Evolutionary conservation across 2,329 filamentous ascomycete genomes (phyloP), one percentile per base, ranked within the genome.

Genomic region (Aspergillus luchuensis): DNA sequence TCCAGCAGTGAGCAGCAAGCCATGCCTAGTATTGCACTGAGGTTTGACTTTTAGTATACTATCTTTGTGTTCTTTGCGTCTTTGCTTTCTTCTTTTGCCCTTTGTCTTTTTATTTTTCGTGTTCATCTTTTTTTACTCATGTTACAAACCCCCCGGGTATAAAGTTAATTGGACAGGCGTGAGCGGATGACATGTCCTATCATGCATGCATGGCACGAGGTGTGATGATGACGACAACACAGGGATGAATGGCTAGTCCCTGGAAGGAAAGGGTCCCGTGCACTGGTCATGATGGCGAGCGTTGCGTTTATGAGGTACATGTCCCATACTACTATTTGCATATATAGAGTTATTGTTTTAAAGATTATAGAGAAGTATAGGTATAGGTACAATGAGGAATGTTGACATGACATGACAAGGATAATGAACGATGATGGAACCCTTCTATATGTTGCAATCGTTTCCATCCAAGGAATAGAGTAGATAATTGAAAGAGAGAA

Each of bases 21-120:
- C 47, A 80, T 82, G 76, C 95, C 95, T 11, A 95, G 82, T 64
- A 99, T 99, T 82, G 92, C 92, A 57, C 78, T 99, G 72, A 95
- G 96, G 84, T 96, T 98, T 91, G 84, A 97, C 76, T 98, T 99
- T 83, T 91, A 65, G 56, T 15, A 19, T 13, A 13, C 13, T 30
- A n/a, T 19, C 30, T 56, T 33, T 43, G 4, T 25, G 45, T 52
- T n/a, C 51, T 25, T 50, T 36, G 33, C 25, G 17, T 36, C 33
- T 5, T 33, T 33, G n/a, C 39, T 45, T 48, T 33, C 6, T 38
- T 30, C 19, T 17, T 36, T 23, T 41, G 11, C 21, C 30, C 43
- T 10, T 10, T 33, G 33, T 38, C 21, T 41, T 33, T 19, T 47
- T 36, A 17, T 25, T 23, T 53, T n/a, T 21, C 13, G 33, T 50